Base-by-base conservation (phyloP, 2,329 filamentous ascomycete species). In the Ascochyta rabiei region DNA sequence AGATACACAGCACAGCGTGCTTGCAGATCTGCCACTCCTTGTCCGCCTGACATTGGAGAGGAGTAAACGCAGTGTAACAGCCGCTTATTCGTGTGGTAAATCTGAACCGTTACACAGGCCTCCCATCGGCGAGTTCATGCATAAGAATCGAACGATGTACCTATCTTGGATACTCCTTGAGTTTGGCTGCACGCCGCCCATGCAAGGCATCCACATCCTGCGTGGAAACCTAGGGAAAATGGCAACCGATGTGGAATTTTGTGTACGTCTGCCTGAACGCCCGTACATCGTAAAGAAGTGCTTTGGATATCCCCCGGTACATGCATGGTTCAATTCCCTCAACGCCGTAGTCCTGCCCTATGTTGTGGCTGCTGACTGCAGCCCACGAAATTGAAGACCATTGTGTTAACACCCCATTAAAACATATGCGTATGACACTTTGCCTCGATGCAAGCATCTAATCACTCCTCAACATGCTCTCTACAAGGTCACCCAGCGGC, bases 391-490 rank as follows among this genome's bases (percentile, higher is more conserved):
- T 15, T 21, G 10, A 39, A 34, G 26, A 34, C 6, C 31, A 16
- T 34, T 15, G 31, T 12, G 15, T 15, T 34, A n/a, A 34, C n/a
- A 16, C 31, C n/a, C 6, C 6, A 16, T 16, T 12, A 34, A 34
- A 6, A 15, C 5, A n/a, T 15, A 6, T 16, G 31, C n/a, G 15
- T 34, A 16, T 16, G 31, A 34, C 31, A 3, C 6, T 6, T 16
- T 4, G 8, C 10, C 34, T n/a, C 35, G 12, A 13, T 24, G 10
- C 16, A 40, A 26, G 15, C 18, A 5, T 43, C 28, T 59, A 96
- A 75, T 98, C 95, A 71, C 92, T 97, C 78, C 88, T 88, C 79
- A 98, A 78, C 93, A 99, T 99, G 75, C 91, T 98, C 75, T 99
- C 95, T 45, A 99, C 95, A 63, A 99, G 80, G 76, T 99, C 95